Evolutionary conservation across 345 rosid species (phyloP), one percentile per base, ranked within the genome.

Genomic region (Boechera divaricarpa): DNA sequence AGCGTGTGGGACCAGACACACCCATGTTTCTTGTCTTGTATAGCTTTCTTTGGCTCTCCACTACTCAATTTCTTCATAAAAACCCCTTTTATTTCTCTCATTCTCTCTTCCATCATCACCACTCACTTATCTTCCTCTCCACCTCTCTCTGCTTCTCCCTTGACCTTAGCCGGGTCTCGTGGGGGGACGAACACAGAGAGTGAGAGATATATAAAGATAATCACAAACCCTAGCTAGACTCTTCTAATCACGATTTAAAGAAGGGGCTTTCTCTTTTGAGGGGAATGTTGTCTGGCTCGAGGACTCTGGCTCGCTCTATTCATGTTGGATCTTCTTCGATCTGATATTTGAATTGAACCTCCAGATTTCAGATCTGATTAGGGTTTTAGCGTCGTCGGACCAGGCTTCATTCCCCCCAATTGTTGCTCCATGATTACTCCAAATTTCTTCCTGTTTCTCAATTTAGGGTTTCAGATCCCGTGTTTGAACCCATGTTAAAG

Each of bases 371-470:
- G 84, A 82, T 81, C 79, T 63, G 74, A 63, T 42, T 21, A 75
- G 53, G 75, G 58, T 63, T 69, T 56, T 68, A 79, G 97, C 13
- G 91, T 85, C 87, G 85, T 91, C 95, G 97, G 97, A 91, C 97
- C 97, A 91, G 97, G 97, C 97, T 91, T 91, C 95, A 89, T 91
- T 88, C 97, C 95, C 93, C 95, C 90, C 92, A 91, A 89, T 85
- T 82, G 56, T 76, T 80, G 86, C 87, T 87, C 82, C 85, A 84
- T 57, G 6, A 1, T 16, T n/a, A 24, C 65, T 45, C 21, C 64
- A 28, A 8, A 4, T 10, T 21, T 68, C 49, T 45, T 63, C 26
- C 10, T 28, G 49, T 18, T 51, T 60, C 32, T 55, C 48, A 21
- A 21, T 53, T 63, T 69, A 63, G 76, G 79, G 79, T 57, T 75